These are phyloP conservation scores for Funneliformis caledonium DNA, from an alignment of 371 early-diverging fungal genomes.

Conservation along the genomic window DNA sequence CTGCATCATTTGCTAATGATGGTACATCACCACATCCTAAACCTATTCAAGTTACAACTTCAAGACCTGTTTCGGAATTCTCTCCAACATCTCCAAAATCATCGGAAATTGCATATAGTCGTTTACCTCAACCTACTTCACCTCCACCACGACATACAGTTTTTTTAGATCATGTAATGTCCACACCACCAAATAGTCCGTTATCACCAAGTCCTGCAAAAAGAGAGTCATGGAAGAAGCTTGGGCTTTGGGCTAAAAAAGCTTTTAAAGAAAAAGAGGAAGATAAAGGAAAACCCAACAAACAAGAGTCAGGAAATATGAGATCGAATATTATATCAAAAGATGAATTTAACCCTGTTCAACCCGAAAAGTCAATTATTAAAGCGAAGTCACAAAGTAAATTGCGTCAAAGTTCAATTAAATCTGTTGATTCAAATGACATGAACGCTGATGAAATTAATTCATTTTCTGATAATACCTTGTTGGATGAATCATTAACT, in stretches of 20 bases:
- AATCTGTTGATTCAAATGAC: slow-evolving; percentile 22
- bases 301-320: too few relatives aligned
- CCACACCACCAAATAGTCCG: slow-evolving; percentile 23
- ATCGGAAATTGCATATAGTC: neutral
- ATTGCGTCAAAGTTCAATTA: slow-evolving; percentile 21
- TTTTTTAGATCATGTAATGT: neutral
- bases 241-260: slow-evolving; percentile 36
- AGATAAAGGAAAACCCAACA: neutral
- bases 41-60: neutral
- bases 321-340: neutral
- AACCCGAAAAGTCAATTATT: neutral
- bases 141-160: neutral
- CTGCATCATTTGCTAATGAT: slow-evolving; percentile 24
- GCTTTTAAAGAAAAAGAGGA: slow-evolving; percentile 38
- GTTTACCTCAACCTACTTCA: neutral
- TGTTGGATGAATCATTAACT: neutral
- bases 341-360: neutral
- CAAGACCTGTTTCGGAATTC: slow-evolving; percentile 8
- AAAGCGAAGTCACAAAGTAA: slow-evolving; percentile 26
- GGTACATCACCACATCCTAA: neutral
- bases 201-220: neutral
- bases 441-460: neutral
- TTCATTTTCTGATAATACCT: neutral
- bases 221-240: slow-evolving; percentile 31
- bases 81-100: neutral